Percentiles rank a stretch among this genome's conserved stretches.
Conservation (phyloP, 768 basidiomycete genomes). For the Lactifluus pinguis region DNA sequence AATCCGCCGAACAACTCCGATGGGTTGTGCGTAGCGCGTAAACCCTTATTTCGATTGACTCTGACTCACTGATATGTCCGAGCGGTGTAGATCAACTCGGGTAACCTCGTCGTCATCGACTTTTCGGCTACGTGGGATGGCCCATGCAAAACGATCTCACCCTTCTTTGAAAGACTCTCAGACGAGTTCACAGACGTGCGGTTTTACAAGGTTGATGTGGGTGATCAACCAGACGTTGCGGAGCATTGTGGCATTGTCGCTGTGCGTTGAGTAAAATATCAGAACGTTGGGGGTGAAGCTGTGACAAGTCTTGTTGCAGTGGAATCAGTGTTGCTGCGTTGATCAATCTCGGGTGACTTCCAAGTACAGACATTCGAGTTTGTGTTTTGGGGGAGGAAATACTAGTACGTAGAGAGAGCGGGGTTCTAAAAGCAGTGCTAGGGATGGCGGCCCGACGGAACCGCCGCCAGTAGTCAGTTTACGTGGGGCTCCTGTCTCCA, state of each 20-base stretch:
- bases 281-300: no score
- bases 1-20: background rate
- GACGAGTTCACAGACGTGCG: conserved; percentile 30
- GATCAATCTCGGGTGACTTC: no score
- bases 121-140: conserved; percentile 79
- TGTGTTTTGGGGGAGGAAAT: no score
- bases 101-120: conserved; percentile 47
- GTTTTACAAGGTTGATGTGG: conserved; percentile 75
- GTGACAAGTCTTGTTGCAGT: no score
- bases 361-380: no score
- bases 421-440: background rate
- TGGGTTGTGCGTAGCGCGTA: conserved; percentile 33
- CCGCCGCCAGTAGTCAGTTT: no score
- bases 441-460: background rate
- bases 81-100: conserved; percentile 34
- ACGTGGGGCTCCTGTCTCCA: no score
- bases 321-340: no score
- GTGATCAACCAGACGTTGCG: conserved; percentile 43
- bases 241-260: conserved; percentile 54
- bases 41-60: background rate
- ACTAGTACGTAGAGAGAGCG: no score
- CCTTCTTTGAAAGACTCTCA: conserved; percentile 53
- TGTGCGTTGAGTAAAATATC: no score
- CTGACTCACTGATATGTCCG: background rate
- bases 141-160: conserved; percentile 61